Conservation (phyloP, 495 filamentous ascomycete species). For the Lophiotrema nucula region DNA sequence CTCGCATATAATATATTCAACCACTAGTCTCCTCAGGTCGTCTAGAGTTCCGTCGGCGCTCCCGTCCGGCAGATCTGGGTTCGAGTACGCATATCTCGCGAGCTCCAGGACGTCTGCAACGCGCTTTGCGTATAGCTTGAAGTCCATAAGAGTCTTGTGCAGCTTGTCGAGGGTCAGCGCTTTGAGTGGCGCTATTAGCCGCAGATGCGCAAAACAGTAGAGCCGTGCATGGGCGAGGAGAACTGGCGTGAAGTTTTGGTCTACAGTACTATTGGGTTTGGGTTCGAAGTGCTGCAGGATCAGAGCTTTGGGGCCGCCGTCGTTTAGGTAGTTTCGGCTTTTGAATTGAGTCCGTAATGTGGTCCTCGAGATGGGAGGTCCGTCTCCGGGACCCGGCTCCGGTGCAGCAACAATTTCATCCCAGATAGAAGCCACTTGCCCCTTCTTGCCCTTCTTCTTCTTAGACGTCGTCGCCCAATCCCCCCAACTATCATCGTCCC, state of each 20-base stretch:
- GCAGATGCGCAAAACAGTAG: conserved; percentile 29
- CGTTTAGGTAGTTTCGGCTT: conserved; percentile 4
- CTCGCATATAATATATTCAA: conserved; percentile 25
- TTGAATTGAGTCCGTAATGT: not conserved
- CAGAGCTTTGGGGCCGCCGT: conserved; percentile 6
- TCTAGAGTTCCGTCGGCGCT: conserved; percentile 3
- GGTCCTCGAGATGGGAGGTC: not conserved
- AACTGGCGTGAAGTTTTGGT: conserved; percentile 33
- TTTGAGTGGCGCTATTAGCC: conserved; percentile 32
- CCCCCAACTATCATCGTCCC: not conserved
- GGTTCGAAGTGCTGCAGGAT: not conserved
- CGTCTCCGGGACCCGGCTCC: not conserved
- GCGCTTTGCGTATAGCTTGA: conserved; percentile 24
- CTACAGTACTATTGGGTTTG: conserved; percentile 1
- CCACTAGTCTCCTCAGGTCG: conserved; percentile 17
- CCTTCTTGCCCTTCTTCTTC: not conserved
- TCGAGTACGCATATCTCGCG: conserved; percentile 33
- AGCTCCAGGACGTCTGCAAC: conserved; percentile 33
- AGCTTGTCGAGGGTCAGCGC: conserved; percentile 36
- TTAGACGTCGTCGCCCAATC: not conserved
- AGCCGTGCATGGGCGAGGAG: conserved; percentile 36
- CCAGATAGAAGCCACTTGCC: too few relatives aligned
- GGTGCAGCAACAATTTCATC: too few relatives aligned
- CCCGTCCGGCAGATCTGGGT: conserved; percentile 16
- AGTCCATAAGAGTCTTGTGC: conserved; percentile 34